Percentiles rank a stretch among this genome's conserved stretches.
phyloP scores from a whole-genome alignment of 148 eudicot species.

The Rhododendron williamsianum region DNA sequence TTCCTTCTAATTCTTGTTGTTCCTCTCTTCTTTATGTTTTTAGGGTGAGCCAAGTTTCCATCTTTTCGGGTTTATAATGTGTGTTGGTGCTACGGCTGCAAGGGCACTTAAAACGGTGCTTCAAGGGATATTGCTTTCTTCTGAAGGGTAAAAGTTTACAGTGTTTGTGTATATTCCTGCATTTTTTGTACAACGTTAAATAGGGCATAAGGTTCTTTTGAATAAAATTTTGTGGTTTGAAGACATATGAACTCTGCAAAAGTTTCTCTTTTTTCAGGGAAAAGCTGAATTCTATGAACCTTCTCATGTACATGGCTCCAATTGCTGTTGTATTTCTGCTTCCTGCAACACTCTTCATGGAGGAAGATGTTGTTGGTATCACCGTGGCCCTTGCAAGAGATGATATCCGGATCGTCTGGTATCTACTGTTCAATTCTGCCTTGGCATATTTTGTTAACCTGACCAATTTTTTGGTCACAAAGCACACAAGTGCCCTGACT shows the following conservation, averaged over 20 bases:
- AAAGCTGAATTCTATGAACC: constrained; percentile 91
- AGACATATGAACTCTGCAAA: neutral
- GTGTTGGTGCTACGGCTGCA: constrained; percentile 93
- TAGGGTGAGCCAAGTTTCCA: constrained; percentile 96
- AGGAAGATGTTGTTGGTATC: constrained; percentile 81
- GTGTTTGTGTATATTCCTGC: neutral
- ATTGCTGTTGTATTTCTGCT: constrained; percentile 84
- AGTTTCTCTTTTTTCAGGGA: constrained; percentile 39
- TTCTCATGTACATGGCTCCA: constrained; percentile 92
- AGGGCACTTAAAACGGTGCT: constrained; percentile 86
- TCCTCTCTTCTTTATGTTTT: neutral
- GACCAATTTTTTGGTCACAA: constrained; percentile 94
- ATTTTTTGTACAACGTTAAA: neutral
- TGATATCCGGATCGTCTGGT: constrained; percentile 75
- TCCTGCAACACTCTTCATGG: constrained; percentile 82
- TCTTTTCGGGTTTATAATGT: constrained; percentile 86
- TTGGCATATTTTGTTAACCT: constrained; percentile 88
- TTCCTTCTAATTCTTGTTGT: constrained; percentile 14
- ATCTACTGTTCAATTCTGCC: constrained; percentile 77
- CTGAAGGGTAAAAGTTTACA: constrained; percentile 64
- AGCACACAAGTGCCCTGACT: constrained; percentile 93
- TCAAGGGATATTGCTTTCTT: constrained; percentile 92
- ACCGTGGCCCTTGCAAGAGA: constrained; percentile 77
- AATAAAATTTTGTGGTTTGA: neutral
- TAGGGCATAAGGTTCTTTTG: neutral